These are phyloP conservation scores for Auricularia sp. DNA, from an alignment of 768 basidiomycete genomes.

Conservation along the genomic window DNA sequence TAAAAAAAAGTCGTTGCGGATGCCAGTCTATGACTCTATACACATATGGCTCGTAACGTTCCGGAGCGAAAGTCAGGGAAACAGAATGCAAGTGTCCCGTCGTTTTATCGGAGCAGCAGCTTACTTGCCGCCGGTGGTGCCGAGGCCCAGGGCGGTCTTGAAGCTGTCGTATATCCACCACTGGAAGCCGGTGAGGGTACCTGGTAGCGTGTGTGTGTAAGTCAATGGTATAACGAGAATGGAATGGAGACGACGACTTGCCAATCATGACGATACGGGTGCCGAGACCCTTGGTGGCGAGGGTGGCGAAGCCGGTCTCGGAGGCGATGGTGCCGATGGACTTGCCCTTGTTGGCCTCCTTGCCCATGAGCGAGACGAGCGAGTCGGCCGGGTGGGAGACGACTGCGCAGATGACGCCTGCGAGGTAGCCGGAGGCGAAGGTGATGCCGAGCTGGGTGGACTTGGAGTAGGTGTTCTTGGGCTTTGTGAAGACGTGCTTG, in stretches of 20 bases:
- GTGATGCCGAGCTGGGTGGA: conserved; percentile 81
- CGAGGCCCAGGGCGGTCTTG: conserved; percentile 75
- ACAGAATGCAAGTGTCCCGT: background rate
- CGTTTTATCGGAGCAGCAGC: conserved; percentile 4
- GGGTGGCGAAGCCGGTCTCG: conserved; percentile 53
- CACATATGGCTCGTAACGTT: background rate
- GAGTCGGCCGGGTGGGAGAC: conserved; percentile 97
- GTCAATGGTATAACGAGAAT: too few relatives aligned
- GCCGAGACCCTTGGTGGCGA: conserved; percentile 80
- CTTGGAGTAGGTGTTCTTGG: conserved; percentile 72
- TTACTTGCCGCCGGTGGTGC: conserved; percentile 84
- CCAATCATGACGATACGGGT: conserved; percentile 83
- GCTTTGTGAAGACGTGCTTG: conserved; percentile 71
- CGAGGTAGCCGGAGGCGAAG: conserved; percentile 84
- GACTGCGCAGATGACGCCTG: conserved; percentile 90
- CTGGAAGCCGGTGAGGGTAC: conserved; percentile 64
- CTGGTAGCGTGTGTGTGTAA: conserved; percentile 8
- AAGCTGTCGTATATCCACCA: conserved; percentile 92
- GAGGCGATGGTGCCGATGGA: conserved; percentile 54
- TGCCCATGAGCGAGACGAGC: conserved; percentile 87
- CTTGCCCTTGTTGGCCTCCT: conserved; percentile 79
- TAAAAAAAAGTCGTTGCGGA: background rate
- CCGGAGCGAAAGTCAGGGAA: background rate
- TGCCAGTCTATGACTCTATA: background rate
- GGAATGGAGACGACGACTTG: conserved; percentile 16